Base-by-base conservation (phyloP, 768 basidiomycete species). In the Agaricus sinodeliciosus region DNA sequence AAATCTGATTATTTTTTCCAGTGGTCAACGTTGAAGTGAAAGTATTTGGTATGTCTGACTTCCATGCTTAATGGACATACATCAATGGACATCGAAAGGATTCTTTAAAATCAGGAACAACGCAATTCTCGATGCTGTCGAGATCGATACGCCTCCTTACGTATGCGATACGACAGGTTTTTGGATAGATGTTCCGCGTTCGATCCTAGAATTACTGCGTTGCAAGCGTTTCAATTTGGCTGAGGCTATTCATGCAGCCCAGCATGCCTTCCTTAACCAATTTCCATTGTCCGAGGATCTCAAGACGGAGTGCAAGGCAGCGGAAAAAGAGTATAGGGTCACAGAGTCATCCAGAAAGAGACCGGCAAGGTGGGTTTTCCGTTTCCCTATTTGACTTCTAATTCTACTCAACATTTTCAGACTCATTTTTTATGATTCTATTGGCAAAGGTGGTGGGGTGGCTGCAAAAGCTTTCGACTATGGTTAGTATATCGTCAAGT, bases 391-490 rank as follows among this genome's bases (percentile, higher is more conserved):
- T 35, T 16, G 13, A 13, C 40, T 22, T 41, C 46, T n/a, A 36
- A 43, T 5, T 15, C 26, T 35, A n/a, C 44, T 22, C 31, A 27
- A 51, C 12, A 34, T 42, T 18, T 22, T 18, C 55, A 90, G 90
- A 57, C 67, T 95, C 18, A 83, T 94, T 36, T 87, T 94, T 60
- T 93, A 89, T 59, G 92, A 94, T 55, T 65, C 74, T 16, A 70
- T 79, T 8, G 87, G 85, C 1, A 81, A 79, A 59, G 76, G 75
- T n/a, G 85, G 86, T 15, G 86, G 88, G 0, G 72, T 87, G 5
- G 79, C 87, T 27, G 78, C 81, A 2, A 90, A 84, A 61, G 90
- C 87, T 2, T 93, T 93, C 60, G 93, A 94, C 60, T 82, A 89
- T 59, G 78, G 90, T 87, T 60, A 26, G 72, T 57, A 28, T 4